Base-by-base conservation (phyloP, 768 basidiomycete species). In the Dentipellis sp. region DNA sequence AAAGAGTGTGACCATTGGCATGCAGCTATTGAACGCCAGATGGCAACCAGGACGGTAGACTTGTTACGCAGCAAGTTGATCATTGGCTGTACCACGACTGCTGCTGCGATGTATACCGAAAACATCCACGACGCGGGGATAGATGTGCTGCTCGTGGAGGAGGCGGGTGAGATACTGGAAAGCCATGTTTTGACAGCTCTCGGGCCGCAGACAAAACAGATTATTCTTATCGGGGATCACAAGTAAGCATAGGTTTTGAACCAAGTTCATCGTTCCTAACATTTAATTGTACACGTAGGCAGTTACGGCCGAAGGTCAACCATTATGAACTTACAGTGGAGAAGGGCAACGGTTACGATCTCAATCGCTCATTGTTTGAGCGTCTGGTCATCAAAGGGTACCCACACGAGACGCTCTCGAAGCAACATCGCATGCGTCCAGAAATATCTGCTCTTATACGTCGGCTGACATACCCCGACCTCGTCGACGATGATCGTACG, bases 361-460 rank as follows among this genome's bases (percentile, higher is more conserved):
- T 88, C 21, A 88, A 88, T 55, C 69, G 73, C 51, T 85, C 83
- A 0, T 69, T 88, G 0, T 88, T 88, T 59, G 86, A 88, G 58
- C 80, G 86, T 4, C 75, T 87, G 1, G 80, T 86, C 17, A 65
- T 79, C 10, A 75, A 75, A 56, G 78, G 76, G 0, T 88, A 81
- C 62, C 86, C 86, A 0, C 85, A 88, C 63, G 60, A 68, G 49
- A 80, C 75, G 0, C 76, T 88, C 16, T 64, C 60, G 0, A 63
- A 75, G 46, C 86, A 88, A 58, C 86, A 87, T 63, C 79, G 86
- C 11, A 88, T 88, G 86, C 75, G 86, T 8, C 86, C 86, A 0
- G 84, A 87, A 59, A 87, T 88, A 11, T 84, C 86, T 6, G 62
- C 74, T 0, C 69, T 86, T 21, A 75, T 88, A 36, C 77, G 86